These are phyloP conservation scores for Diaporthe humulicola DNA, from an alignment of 2,329 filamentous ascomycete species.

Conservation along the genomic window DNA sequence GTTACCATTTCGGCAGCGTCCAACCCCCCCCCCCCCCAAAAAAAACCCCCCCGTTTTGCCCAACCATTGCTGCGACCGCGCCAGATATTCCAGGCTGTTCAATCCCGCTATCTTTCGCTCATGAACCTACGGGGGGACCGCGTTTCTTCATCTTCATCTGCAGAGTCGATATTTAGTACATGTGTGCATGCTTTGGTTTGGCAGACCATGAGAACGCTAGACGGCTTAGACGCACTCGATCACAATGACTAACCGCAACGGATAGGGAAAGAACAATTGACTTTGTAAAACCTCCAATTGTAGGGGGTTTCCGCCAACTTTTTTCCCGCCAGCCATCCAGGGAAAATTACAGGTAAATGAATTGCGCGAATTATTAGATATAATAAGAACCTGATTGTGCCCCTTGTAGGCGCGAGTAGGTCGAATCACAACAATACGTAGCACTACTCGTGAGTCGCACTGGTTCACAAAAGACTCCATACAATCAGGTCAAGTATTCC, in stretches of 20 bases:
- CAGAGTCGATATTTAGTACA: not conserved
- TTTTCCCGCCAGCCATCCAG: not conserved
- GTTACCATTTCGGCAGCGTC: not conserved
- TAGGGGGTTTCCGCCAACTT: not conserved
- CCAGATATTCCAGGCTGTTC: not conserved
- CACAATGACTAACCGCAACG: not conserved
- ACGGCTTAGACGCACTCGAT: not conserved
- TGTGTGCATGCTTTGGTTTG: not conserved
- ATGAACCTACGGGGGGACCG: not conserved
- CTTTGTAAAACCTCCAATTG: not conserved
- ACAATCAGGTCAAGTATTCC: not conserved
- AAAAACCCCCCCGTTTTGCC: too few species aligned
- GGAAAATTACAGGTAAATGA: not conserved
- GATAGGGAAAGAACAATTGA: not conserved
- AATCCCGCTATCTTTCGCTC: too few species aligned
- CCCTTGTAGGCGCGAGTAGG: not conserved
- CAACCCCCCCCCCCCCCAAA: too few species aligned
- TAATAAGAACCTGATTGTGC: not conserved
- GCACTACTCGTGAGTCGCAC: not conserved
- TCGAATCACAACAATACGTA: not conserved
- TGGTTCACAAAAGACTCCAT: not conserved
- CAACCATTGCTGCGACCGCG: too few species aligned
- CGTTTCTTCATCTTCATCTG: not conserved
- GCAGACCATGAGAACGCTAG: not conserved
- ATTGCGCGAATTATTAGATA: not conserved